Conservation (phyloP, 2,329 filamentous ascomycete genomes). For the Amesomyces nigricolor region DNA sequence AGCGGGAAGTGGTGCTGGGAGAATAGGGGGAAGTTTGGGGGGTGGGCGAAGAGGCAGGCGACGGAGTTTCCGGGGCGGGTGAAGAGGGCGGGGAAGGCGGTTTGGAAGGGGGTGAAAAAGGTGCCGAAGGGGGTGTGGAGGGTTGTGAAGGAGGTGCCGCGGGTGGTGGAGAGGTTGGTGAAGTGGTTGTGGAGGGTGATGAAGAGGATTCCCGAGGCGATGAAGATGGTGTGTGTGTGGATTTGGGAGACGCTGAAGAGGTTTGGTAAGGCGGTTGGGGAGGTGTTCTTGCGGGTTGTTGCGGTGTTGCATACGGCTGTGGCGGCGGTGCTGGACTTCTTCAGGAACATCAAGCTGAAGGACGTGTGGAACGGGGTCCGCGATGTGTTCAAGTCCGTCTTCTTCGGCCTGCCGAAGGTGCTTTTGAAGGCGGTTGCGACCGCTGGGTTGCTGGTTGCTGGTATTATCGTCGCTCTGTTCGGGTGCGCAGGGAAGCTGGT, state of each 20-base stretch:
- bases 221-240: slow-evolving; percentile 29
- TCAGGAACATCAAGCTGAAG: slow-evolving; percentile 34
- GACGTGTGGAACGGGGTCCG: slow-evolving; percentile 37
- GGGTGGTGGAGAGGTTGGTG: slow-evolving; percentile 17
- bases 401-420: slow-evolving; percentile 25
- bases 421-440: slow-evolving; percentile 26
- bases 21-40: slow-evolving; percentile 23
- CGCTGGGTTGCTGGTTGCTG: slow-evolving; percentile 25
- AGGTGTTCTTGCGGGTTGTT: slow-evolving; percentile 27
- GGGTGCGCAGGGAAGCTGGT: slow-evolving; percentile 29
- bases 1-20: slow-evolving; percentile 27
- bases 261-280: slow-evolving; percentile 25
- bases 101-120: slow-evolving; percentile 15
- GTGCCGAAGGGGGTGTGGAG: slow-evolving; percentile 15
- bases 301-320: slow-evolving; percentile 35
- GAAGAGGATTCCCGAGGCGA: slow-evolving; percentile 26
- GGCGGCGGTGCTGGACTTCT: slow-evolving; percentile 32
- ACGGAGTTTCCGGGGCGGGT: slow-evolving; percentile 27
- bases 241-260: slow-evolving; percentile 28
- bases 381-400: slow-evolving; percentile 26
- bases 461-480: slow-evolving; percentile 30
- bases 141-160: slow-evolving; percentile 26
- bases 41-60: slow-evolving; percentile 30
- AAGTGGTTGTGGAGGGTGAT: slow-evolving; percentile 22
- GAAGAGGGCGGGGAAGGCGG: slow-evolving; percentile 21